phyloP scores from a whole-genome alignment of 1,284 basidiomycete species.

The Pulveroboletus sp. region DNA sequence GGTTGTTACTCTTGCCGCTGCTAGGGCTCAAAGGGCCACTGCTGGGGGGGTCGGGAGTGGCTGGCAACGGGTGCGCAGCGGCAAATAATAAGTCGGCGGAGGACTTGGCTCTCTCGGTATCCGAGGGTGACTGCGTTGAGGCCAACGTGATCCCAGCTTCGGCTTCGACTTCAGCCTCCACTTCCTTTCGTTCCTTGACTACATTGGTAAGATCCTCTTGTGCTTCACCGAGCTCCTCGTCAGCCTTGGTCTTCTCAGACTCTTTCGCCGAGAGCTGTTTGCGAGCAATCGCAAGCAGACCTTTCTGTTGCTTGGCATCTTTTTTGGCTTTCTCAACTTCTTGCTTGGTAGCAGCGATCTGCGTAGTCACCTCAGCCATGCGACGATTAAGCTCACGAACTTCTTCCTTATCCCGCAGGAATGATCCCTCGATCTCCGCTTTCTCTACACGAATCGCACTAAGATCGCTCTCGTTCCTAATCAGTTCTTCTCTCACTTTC shows the following conservation, averaged over 20 bases:
- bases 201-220: constrained; percentile 49
- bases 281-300: constrained; percentile 88
- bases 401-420: constrained; percentile 94
- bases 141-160: constrained; percentile 37
- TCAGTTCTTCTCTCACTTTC: constrained; percentile 76
- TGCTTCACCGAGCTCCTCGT: constrained; percentile 71
- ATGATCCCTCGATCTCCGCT: constrained; percentile 84
- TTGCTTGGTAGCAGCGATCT: constrained; percentile 69
- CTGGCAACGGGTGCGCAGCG: constrained; percentile 64
- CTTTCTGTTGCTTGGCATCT: constrained; percentile 95
- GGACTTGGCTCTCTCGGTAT: constrained; percentile 21
- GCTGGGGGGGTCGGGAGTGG: constrained; percentile 53
- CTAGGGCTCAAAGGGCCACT: constrained; percentile 34
- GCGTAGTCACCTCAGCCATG: constrained; percentile 77
- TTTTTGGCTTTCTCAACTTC: constrained; percentile 89
- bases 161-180: constrained; percentile 50
- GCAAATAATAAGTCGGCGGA: constrained; percentile 53
- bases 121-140: constrained; percentile 7
- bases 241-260: constrained; percentile 65
- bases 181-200: constrained; percentile 55
- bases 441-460: constrained; percentile 89
- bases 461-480: constrained; percentile 89
- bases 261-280: constrained; percentile 92
- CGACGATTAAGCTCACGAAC: constrained; percentile 81
- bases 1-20: constrained; percentile 81